A percentile compares a stretch with the other conserved stretches of the same genome.
Conservation (phyloP, 2,329 filamentous ascomycete species). For the Talaromyces sp. region DNA sequence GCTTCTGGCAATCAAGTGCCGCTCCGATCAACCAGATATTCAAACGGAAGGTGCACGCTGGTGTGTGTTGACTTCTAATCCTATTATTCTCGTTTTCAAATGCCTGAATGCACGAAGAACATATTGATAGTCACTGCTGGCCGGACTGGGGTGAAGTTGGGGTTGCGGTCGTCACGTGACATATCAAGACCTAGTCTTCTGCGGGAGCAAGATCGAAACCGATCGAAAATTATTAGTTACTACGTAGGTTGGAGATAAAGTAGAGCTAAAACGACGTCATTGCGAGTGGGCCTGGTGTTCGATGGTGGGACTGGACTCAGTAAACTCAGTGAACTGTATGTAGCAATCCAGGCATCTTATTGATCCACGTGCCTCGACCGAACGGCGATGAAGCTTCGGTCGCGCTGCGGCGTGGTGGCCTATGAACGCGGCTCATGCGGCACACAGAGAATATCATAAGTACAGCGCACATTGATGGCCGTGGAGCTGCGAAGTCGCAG, state of each 20-base stretch:
- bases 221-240: no score
- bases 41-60: neutral
- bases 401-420: neutral
- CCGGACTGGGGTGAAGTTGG: neutral
- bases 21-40: no score
- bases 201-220: no score
- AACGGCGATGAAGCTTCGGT: neutral
- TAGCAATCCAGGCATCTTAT: neutral
- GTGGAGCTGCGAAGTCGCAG: neutral
- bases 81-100: neutral
- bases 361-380: constrained; percentile 5
- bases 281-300: neutral
- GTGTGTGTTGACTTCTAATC: neutral
- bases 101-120: no score
- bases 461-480: no score
- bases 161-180: neutral
- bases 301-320: no score
- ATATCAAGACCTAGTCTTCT: neutral
- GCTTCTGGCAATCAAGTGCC: neutral
- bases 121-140: no score
- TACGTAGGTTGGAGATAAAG: no score
- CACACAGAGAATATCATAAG: neutral
- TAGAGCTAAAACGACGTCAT: no score
- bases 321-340: no score
- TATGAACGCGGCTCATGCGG: neutral